Percentiles rank a stretch among this genome's conserved stretches.
These are phyloP conservation scores for Euphorbia tirucalli DNA, from an alignment of 345 rosid species.

Conservation along the genomic window DNA sequence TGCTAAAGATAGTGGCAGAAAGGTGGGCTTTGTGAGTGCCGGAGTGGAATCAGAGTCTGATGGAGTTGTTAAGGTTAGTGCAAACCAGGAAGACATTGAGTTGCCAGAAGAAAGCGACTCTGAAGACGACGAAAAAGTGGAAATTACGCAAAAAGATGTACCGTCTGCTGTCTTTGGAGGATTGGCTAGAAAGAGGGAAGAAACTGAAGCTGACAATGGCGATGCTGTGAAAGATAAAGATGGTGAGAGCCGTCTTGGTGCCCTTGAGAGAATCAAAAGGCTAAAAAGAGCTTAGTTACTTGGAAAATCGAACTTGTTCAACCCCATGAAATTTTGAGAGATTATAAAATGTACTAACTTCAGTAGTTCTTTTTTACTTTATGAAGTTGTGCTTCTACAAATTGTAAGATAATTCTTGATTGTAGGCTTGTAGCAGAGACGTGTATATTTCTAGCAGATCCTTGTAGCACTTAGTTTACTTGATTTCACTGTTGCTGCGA, in stretches of 20 bases:
- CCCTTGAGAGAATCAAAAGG: constrained; percentile 80
- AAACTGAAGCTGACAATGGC: constrained; percentile 27
- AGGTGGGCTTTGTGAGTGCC: constrained; percentile 89
- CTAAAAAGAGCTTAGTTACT: constrained; percentile 35
- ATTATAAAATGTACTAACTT: background rate
- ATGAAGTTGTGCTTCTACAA: background rate
- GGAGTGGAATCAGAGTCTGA: constrained; percentile 69
- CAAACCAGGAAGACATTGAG: constrained; percentile 77
- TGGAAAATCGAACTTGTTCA: background rate
- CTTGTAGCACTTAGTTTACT: background rate
- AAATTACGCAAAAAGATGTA: constrained; percentile 75
- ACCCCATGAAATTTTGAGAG: background rate
- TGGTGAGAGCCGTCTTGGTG: constrained; percentile 57
- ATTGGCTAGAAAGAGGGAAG: constrained; percentile 66
- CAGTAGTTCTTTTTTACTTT: background rate
- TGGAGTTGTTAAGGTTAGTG: constrained; percentile 36
- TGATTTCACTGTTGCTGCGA: background rate
- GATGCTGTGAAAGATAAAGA: constrained; percentile 34
- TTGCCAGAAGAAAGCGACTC: constrained; percentile 79
- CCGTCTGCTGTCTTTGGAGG: constrained; percentile 87
- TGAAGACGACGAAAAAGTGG: constrained; percentile 61
- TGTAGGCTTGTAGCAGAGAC: background rate
- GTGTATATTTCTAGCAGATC: background rate
- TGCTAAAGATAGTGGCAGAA: constrained; percentile 48
- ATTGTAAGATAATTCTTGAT: constrained; percentile 1